These are phyloP conservation scores for Neofusicoccum parvum DNA, from an alignment of 2,329 filamentous ascomycete species.

Conservation along the genomic window DNA sequence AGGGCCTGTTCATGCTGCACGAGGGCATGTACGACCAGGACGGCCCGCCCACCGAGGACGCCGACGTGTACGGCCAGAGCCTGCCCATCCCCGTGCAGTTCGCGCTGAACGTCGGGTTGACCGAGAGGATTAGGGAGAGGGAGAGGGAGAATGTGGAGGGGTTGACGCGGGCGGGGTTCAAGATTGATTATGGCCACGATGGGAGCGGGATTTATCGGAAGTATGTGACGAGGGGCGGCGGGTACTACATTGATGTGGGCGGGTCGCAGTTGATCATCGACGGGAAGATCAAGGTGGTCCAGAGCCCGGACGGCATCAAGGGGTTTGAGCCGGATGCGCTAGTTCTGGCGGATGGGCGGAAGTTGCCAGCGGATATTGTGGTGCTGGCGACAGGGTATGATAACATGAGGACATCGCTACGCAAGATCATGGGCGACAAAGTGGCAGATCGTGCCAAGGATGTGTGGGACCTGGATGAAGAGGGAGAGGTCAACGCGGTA, in stretches of 20 bases:
- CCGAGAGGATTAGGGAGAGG: constrained; percentile 38
- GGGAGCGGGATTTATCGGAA: constrained; percentile 61
- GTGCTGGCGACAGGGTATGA: constrained; percentile 60
- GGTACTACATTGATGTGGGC: constrained; percentile 72
- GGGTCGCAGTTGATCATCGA: constrained; percentile 63
- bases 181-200: constrained; percentile 60
- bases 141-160: constrained; percentile 43
- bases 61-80: constrained; percentile 63
- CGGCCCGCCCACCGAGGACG: constrained; percentile 64
- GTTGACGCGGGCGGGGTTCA: constrained; percentile 62
- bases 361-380: constrained; percentile 63
- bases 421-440: constrained; percentile 63
- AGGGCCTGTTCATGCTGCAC: constrained; percentile 52
- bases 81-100: constrained; percentile 64
- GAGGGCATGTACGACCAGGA: constrained; percentile 52
- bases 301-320: constrained; percentile 51
- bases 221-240: constrained; percentile 67
- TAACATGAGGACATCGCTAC: constrained; percentile 67
- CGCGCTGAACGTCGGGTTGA: constrained; percentile 55
- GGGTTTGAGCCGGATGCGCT: constrained; percentile 51
- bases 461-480: constrained; percentile 43
- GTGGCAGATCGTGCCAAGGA: constrained; percentile 61
- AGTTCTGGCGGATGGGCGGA: constrained; percentile 53
- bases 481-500: constrained; percentile 35
- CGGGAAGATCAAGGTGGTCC: constrained; percentile 64